phyloP scores from a whole-genome alignment of 78 protist genomes.

The Salpingoeca rosetta region DNA sequence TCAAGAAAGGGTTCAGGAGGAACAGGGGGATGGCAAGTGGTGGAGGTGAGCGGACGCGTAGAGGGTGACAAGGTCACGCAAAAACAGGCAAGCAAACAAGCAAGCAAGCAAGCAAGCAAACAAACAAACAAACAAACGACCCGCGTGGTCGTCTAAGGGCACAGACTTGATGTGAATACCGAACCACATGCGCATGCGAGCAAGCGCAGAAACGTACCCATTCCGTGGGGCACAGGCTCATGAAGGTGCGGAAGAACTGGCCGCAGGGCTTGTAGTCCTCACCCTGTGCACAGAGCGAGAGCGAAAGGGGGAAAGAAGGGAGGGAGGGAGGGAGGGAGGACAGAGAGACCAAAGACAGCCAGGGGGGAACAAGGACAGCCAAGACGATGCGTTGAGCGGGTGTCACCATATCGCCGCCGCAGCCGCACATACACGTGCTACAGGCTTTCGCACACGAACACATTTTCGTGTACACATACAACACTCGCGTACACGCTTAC shows the following conservation, averaged over 20 bases:
- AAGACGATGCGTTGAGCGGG: background rate
- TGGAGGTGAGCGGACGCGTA: background rate
- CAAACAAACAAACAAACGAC: background rate
- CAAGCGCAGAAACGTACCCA: slow-evolving; percentile 1
- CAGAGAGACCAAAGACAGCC: too few species aligned
- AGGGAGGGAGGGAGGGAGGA: slow-evolving; percentile 4
- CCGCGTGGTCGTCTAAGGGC: background rate
- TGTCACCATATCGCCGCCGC: too few species aligned
- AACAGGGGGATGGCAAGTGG: background rate
- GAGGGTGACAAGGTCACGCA: background rate
- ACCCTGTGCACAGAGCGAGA: slow-evolving; percentile 18
- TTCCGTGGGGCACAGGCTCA: background rate
- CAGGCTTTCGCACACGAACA: too few species aligned
- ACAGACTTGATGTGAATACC: too few species aligned
- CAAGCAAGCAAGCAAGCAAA: background rate
- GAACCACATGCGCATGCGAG: background rate
- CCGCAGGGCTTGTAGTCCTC: slow-evolving; percentile 18
- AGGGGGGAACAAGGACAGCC: background rate
- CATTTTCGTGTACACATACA: too few species aligned
- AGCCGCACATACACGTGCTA: too few species aligned
- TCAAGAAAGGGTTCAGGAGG: background rate
- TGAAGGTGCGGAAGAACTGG: slow-evolving; percentile 1
- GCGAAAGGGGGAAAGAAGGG: background rate
- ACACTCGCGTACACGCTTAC: too few species aligned
- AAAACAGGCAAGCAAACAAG: background rate